A percentile compares a stretch with the other conserved stretches of the same genome.
These are phyloP conservation scores for Thraustochytrium sp. DNA, from an alignment of 352 stramenopile genomes.

Conservation along the genomic window DNA sequence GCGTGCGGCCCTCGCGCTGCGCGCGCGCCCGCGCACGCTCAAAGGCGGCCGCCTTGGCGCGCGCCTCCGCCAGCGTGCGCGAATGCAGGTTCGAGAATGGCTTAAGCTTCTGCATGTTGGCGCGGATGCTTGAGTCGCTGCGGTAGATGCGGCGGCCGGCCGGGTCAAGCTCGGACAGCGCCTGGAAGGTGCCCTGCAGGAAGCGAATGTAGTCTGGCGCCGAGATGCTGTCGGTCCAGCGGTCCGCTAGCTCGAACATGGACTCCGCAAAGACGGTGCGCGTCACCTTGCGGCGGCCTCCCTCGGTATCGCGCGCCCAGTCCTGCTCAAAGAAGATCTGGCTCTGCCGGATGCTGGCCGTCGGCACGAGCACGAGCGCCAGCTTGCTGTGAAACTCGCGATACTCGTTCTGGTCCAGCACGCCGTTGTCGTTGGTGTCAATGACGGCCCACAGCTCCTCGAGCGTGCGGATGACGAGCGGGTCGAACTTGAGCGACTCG, in stretches of 20 bases:
- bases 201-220: slow-evolving; percentile 26
- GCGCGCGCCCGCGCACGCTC: slow-evolving; percentile 7
- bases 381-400: slow-evolving; percentile 37
- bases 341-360: neutral
- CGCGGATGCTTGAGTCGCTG: neutral
- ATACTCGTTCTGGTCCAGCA: slow-evolving; percentile 22
- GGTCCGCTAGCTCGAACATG: slow-evolving; percentile 39
- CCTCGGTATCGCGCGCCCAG: slow-evolving; percentile 23
- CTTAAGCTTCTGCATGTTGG: neutral
- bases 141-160: neutral
- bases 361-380: slow-evolving; percentile 2
- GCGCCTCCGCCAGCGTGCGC: neutral
- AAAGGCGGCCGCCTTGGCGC: neutral
- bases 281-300: neutral
- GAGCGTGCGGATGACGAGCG: neutral
- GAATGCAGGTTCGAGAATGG: slow-evolving; percentile 9
- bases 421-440: slow-evolving; percentile 26
- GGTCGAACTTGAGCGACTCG: slow-evolving; percentile 38
- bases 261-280: slow-evolving; percentile 9
- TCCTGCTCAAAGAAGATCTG: slow-evolving; percentile 14
- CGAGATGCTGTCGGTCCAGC: slow-evolving; percentile 33
- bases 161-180: slow-evolving; percentile 15
- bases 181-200: slow-evolving; percentile 32
- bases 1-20: neutral
- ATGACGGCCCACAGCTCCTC: slow-evolving; percentile 25